phyloP scores from a whole-genome alignment of 2,329 filamentous ascomycete species.

The Cadophora malorum region DNA sequence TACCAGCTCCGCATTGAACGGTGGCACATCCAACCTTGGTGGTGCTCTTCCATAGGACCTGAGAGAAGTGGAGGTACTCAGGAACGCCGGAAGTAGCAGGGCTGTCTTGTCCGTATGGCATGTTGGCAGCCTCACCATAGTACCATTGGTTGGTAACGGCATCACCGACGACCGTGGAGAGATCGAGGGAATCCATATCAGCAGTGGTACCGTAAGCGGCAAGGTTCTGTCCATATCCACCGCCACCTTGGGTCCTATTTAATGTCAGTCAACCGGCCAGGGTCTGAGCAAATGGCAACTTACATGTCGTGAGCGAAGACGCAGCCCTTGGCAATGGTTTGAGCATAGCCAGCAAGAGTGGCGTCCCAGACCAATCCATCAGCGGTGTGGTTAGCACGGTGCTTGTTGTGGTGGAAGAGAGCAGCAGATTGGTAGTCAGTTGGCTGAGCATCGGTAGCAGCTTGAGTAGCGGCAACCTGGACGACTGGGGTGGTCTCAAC shows the following conservation, averaged over 20 bases:
- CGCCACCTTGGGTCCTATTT: conserved; percentile 59
- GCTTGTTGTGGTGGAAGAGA: conserved; percentile 74
- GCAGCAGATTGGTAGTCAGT: conserved; percentile 34
- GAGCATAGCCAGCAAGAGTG: conserved; percentile 68
- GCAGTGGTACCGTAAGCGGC: conserved; percentile 63
- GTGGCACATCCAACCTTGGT: conserved; percentile 68
- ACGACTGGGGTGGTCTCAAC: conserved; percentile 1
- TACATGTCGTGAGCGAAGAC: conserved; percentile 79
- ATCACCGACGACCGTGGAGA: conserved; percentile 62
- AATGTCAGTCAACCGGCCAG: conserved; percentile 45
- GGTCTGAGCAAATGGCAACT: conserved; percentile 46
- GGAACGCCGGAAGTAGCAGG: conserved; percentile 60
- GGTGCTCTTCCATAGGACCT: conserved; percentile 74
- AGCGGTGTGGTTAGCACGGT: conserved; percentile 83
- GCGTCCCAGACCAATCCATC: conserved; percentile 68
- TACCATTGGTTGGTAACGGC: conserved; percentile 88
- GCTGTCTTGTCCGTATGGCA: conserved; percentile 62
- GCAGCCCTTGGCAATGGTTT: conserved; percentile 68
- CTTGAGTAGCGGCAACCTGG: conserved; percentile 15
- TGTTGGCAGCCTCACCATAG: conserved; percentile 70
- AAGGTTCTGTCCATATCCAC: conserved; percentile 90
- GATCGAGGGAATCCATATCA: conserved; percentile 55
- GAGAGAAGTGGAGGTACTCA: conserved; percentile 65
- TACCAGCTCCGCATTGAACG: conserved; percentile 59
- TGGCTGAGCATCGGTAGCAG: conserved; percentile 26